phyloP scores from a whole-genome alignment of 139 green algal species.

The Zygnema circumcarinatum region DNA sequence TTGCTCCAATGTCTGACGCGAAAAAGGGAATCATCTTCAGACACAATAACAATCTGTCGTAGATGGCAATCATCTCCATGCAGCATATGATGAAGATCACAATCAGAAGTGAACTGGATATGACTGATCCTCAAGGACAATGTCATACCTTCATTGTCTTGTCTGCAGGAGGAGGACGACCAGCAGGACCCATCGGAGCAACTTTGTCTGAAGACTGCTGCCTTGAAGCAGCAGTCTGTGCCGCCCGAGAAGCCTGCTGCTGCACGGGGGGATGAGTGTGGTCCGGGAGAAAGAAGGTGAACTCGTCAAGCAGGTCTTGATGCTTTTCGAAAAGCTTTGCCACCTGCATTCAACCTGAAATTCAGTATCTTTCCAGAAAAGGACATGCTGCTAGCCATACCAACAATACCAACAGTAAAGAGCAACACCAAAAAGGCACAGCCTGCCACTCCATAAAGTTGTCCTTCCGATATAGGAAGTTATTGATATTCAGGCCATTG shows the following conservation, averaged over 20 bases:
- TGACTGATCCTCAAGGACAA: too few relatives aligned
- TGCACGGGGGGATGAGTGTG: slow-evolving; percentile 55
- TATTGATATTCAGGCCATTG: too few relatives aligned
- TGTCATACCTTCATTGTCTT: not conserved
- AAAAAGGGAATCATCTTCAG: too few relatives aligned
- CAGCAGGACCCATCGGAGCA: not conserved
- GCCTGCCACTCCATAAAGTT: too few relatives aligned
- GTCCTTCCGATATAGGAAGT: too few relatives aligned
- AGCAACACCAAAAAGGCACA: too few relatives aligned
- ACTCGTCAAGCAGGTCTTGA: slow-evolving; percentile 94
- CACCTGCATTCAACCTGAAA: slow-evolving; percentile 79
- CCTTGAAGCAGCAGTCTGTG: not conserved
- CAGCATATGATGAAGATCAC: too few relatives aligned
- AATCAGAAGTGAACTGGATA: too few relatives aligned
- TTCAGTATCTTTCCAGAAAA: slow-evolving; percentile 9
- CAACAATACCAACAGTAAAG: not conserved
- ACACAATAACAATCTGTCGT: too few relatives aligned
- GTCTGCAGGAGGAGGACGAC: not conserved
- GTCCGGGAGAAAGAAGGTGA: slow-evolving; percentile 98
- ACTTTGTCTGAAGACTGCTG: not conserved
- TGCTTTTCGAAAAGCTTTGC: slow-evolving; percentile 91
- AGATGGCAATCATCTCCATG: too few relatives aligned
- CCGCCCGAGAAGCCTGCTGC: slow-evolving; percentile 5
- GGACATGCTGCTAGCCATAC: not conserved
- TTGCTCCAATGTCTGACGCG: too few relatives aligned